A percentile compares a stretch with the other conserved stretches of the same genome.
Conservation (phyloP, 441 rosid genomes). For the Bruguiera hainesii region DNA sequence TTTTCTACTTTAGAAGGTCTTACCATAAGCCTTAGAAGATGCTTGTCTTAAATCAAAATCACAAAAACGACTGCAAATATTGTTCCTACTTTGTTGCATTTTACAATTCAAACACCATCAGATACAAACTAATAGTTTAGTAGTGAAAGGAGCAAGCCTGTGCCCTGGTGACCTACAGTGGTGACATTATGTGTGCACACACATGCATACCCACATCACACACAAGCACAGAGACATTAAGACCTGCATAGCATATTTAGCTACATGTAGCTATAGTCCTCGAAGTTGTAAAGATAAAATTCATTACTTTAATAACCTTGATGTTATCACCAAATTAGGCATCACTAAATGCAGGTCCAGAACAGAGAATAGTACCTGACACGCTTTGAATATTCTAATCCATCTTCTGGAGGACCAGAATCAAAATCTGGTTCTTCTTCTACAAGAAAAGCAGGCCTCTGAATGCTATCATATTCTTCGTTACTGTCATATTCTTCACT, state of each 20-base stretch:
- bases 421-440: conserved; percentile 88
- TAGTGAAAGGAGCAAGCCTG: too few species aligned
- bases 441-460: conserved; percentile 71
- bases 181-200: too few species aligned
- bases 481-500: conserved; percentile 63
- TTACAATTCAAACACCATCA: too few species aligned
- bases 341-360: neutral
- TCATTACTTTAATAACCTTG: neutral
- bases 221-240: too few species aligned
- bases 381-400: conserved; percentile 76
- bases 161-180: too few species aligned
- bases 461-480: conserved; percentile 67
- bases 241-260: neutral
- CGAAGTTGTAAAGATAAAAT: neutral
- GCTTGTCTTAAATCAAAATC: too few species aligned
- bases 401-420: conserved; percentile 91
- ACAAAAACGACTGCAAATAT: too few species aligned
- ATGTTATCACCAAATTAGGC: conserved; percentile 1
- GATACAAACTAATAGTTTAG: too few species aligned
- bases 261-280: neutral
- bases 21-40: too few species aligned
- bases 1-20: too few species aligned
- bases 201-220: too few species aligned
- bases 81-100: too few species aligned
- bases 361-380: conserved; percentile 52